Base-by-base conservation (phyloP, 352 stramenopile species). In the Phytophthora cajani region DNA sequence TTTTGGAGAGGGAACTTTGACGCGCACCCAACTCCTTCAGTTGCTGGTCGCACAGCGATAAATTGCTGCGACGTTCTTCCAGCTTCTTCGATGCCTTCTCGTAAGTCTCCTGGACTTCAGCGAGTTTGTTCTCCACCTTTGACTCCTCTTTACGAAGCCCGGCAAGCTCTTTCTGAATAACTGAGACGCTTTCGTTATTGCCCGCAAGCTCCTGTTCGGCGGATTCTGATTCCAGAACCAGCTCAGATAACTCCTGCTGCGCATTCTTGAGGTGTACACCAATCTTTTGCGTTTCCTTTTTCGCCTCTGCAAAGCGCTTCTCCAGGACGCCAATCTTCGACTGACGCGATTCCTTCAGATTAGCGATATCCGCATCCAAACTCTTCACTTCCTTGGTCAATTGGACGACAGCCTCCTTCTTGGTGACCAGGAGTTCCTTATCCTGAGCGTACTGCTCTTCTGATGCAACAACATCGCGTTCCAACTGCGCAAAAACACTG, bases 41-140 rank as follows among this genome's bases (percentile, higher is more conserved):
- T 55, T 98, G 91, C 30, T 97, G 81, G 44, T 98, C 97, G 62
- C 86, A 98, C 67, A 94, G 64, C 10, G 85, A 92, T 55, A 96
- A 62, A 46, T 93, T 79, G 57, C 80, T 88, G 52, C 88, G 72
- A 21, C 83, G 77, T 71, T 91, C 77, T 72, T 94, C 84, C 14
- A 95, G 71, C 56, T 93, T 85, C 19, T 85, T 61, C 5, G 82
- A 85, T 2, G 87, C 81, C 32, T 88, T 78, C 3, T 87, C 75
- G 55, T 90, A 88, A 1, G 85, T 86, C 32, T 69, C 62, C 57
- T 97, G 81, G 32, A 93, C 87, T 46, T 88, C 76, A 46, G 68
- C 74, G 19, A 92, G 71, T 61, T 91, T 90, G 21, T 89, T 70
- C 49, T 90, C 77, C 1, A 96, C 47, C 64, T 93, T 92, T 49